These are phyloP conservation scores for Tuctoria greenei DNA, from an alignment of 176 grass and related monocot genomes.

Conservation along the genomic window DNA sequence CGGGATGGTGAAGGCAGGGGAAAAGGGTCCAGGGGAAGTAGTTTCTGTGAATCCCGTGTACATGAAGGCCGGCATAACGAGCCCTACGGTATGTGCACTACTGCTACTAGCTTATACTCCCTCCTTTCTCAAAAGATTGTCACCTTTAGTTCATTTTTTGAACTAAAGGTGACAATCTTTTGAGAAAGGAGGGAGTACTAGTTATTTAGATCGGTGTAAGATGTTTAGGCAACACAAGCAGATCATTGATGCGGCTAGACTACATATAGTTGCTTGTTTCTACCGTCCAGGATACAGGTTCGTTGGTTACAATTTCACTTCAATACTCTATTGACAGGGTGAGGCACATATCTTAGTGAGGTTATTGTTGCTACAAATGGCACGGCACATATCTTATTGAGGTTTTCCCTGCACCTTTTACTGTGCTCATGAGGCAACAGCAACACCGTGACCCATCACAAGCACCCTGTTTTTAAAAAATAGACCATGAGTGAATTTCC, in stretches of 20 bases:
- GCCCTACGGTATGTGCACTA: slow-evolving; percentile 57
- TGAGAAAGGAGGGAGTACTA: no score
- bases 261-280: background rate
- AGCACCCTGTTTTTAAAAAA: no score
- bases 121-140: no score
- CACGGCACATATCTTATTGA: background rate
- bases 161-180: no score
- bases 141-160: no score
- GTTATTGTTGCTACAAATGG: background rate
- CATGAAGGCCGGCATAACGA: slow-evolving; percentile 78
- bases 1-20: slow-evolving; percentile 60
- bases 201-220: background rate
- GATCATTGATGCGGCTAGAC: background rate
- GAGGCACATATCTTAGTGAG: no score
- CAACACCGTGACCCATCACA: no score
- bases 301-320: background rate
- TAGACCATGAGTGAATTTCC: no score
- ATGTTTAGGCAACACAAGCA: background rate
- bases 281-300: background rate
- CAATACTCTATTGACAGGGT: background rate
- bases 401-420: background rate
- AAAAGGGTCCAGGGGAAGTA: slow-evolving; percentile 55
- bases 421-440: background rate
- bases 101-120: background rate
- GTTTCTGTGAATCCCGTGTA: slow-evolving; percentile 79